A percentile compares a stretch with the other conserved stretches of the same genome.
phyloP scores from a whole-genome alignment of 2,329 filamentous ascomycete species.

The Talaromyces sp. region DNA sequence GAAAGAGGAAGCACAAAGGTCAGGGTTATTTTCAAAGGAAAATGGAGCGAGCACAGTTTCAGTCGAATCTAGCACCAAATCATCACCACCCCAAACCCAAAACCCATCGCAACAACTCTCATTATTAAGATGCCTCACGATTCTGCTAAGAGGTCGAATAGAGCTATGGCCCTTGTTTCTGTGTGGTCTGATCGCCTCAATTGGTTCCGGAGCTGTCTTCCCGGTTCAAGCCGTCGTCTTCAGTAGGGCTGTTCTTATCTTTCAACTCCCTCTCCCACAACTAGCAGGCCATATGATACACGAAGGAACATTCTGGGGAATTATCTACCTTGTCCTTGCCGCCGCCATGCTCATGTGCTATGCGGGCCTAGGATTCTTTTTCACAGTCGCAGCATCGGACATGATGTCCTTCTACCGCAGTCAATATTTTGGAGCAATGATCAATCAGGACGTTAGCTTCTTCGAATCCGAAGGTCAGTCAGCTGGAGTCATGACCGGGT shows the following conservation, averaged over 20 bases:
- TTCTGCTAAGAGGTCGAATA: background rate
- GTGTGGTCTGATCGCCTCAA: background rate
- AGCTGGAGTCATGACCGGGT: slow-evolving; percentile 79
- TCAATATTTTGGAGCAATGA: slow-evolving; percentile 74
- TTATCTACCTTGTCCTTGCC: background rate
- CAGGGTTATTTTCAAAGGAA: background rate
- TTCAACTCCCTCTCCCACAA: background rate
- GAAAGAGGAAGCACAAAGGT: background rate
- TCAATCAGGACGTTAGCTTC: slow-evolving; percentile 88
- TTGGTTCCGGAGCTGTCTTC: background rate
- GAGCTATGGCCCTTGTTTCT: background rate
- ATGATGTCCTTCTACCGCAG: background rate
- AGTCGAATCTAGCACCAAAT: background rate
- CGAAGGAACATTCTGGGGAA: background rate
- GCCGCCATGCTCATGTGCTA: background rate
- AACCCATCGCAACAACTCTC: background rate
- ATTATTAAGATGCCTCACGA: background rate
- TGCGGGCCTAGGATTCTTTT: background rate
- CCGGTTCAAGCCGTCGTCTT: background rate
- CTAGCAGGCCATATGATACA: background rate
- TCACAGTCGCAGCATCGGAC: background rate
- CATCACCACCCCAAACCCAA: background rate
- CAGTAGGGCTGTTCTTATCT: background rate
- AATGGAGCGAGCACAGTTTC: background rate
- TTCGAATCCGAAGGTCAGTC: slow-evolving; percentile 89